Conservation (phyloP, 805 yeast genomes). For the Maudiozyma turicensis region DNA sequence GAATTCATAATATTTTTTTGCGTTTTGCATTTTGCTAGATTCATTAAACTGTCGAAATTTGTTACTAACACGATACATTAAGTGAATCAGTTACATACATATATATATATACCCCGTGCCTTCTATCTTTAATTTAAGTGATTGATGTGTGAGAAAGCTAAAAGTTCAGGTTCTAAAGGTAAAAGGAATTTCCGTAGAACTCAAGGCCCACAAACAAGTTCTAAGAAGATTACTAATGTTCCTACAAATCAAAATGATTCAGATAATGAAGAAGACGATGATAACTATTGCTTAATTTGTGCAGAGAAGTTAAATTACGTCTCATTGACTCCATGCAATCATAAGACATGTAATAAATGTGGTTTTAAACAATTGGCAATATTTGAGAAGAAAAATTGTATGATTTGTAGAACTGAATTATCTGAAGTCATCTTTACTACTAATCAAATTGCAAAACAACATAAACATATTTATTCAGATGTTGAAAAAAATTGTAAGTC, state of each 20-base stretch:
- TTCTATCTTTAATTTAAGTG: no score
- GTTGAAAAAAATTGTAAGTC: conserved; percentile 8
- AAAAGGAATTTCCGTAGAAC: conserved; percentile 10
- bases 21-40: no score
- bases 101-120: no score
- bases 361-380: conserved; percentile 74
- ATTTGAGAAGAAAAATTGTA: conserved; percentile 63
- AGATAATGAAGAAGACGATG: conserved; percentile 26
- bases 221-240: background rate
- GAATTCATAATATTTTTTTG: no score
- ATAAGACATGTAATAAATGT: conserved; percentile 74
- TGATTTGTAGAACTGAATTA: conserved; percentile 73
- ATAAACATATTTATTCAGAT: conserved; percentile 24
- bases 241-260: background rate
- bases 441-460: conserved; percentile 2
- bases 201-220: conserved; percentile 14
- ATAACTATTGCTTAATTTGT: conserved; percentile 66
- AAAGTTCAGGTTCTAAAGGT: background rate
- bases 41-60: no score
- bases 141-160: background rate
- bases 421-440: conserved; percentile 49
- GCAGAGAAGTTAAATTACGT: conserved; percentile 58
- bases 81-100: no score
- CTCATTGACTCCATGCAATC: conserved; percentile 76
- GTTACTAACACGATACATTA: no score